A percentile compares a stretch with the other conserved stretches of the same genome.
phyloP scores from a whole-genome alignment of 169 alveolate genomes.

The Theileria sp. region DNA sequence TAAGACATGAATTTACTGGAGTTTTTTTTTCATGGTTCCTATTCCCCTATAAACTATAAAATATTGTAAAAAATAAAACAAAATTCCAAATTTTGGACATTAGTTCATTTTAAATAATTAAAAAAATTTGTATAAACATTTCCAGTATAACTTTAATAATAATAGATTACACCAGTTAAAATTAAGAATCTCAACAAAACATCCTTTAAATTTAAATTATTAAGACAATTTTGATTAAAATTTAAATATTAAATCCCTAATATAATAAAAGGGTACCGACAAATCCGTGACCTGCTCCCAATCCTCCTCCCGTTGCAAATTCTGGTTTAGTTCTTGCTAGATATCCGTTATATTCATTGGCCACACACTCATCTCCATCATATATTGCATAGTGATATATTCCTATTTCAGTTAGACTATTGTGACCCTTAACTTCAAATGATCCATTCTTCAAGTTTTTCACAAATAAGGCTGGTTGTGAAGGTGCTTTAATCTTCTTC shows the following conservation, averaged over 20 bases:
- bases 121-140: too few relatives aligned
- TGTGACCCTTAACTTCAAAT: constrained; percentile 24
- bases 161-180: neutral
- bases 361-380: constrained; percentile 25
- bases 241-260: neutral
- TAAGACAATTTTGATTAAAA: too few relatives aligned
- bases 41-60: neutral
- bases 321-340: constrained; percentile 61
- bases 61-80: too few relatives aligned
- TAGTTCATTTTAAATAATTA: too few relatives aligned
- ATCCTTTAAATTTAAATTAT: neutral
- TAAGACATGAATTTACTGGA: neutral
- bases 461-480: constrained; percentile 53
- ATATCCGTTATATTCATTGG: constrained; percentile 54
- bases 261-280: neutral
- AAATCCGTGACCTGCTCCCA: constrained; percentile 40
- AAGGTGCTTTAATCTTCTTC: constrained; percentile 48
- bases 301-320: constrained; percentile 56
- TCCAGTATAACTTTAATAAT: too few relatives aligned
- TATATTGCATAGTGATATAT: constrained; percentile 45
- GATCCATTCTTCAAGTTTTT: constrained; percentile 11
- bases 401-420: constrained; percentile 57
- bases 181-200: neutral
- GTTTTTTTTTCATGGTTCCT: neutral
- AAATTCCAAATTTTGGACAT: too few relatives aligned